Evolutionary conservation across 2,329 filamentous ascomycete genomes (phyloP), one percentile per base, ranked within the genome.

Genomic region (Arthroderma sp.): DNA sequence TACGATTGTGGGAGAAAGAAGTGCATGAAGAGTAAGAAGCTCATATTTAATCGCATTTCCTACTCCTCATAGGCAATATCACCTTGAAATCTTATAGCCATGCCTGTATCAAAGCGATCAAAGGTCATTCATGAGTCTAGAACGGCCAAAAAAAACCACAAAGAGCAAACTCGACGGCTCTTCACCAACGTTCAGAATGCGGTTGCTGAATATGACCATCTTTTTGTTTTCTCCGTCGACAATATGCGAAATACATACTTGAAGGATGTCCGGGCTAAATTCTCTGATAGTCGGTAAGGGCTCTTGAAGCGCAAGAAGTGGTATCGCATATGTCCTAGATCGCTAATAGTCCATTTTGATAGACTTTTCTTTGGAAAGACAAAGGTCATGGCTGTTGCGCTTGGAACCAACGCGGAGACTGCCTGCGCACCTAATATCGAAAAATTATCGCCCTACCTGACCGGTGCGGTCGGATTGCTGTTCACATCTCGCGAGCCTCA

Each of bases 351-450:
- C 28, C n/a, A 30, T 38, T 7, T 5, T 10, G n/a, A 22, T 57
- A 91, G 88, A 56, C 72, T 98, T 63, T 96, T 96, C 78, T 96
- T 95, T 68, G 91, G 89, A 69, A 98, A 96, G 73, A 96, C 89
- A 48, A 96, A 96, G 70, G 88, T 98, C 65, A 96, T 96, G 87
- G 81, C 85, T 57, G 89, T 91, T 68, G 88, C 91, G 46, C 82
- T 98, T 28, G 91, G 91, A 60, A 76, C 77, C 52, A 80, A 73
- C 44, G 74, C 80, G 53, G 82, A 84, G 59, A 83, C 85, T 57
- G 85, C 88, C 67, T 77, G 84, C 66, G 83, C 85, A 54, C 77
- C 84, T 38, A 85, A 85, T 61, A 78, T 91, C 57, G 73, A 85
- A 61, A 67, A 70, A 50, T 78, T 95, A 47, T 69, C 75, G 15